Conservation (phyloP, 352 stramenopile genomes). For the Phytophthora sp. region DNA sequence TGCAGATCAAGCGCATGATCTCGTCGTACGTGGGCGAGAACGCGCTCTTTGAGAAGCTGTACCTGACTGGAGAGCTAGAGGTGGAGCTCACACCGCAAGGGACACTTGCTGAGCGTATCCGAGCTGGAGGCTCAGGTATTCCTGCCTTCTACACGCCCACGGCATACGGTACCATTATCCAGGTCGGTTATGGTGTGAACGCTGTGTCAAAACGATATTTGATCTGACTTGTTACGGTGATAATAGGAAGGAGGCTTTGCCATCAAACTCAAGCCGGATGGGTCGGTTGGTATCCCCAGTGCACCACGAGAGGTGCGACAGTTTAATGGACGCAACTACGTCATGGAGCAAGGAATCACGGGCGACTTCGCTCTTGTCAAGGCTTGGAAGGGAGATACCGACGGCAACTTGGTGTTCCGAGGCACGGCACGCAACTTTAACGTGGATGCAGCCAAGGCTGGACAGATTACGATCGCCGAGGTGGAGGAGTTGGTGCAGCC, state of each 20-base stretch:
- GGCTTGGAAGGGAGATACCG: constrained; percentile 95
- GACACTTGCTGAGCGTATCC: constrained; percentile 93
- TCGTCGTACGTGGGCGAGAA: constrained; percentile 98
- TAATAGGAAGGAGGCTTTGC: constrained; percentile 75
- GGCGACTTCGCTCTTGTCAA: constrained; percentile 96
- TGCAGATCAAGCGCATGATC: constrained; percentile 96
- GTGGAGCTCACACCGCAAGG: constrained; percentile 98
- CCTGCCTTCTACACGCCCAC: constrained; percentile 97
- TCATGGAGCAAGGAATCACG: constrained; percentile 96
- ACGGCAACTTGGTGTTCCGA: constrained; percentile 96
- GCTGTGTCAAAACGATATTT: background rate
- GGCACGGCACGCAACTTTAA: constrained; percentile 97
- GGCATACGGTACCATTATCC: constrained; percentile 92
- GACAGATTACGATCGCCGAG: constrained; percentile 93
- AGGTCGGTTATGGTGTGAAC: constrained; percentile 36
- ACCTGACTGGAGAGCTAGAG: constrained; percentile 92
- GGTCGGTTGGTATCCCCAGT: constrained; percentile 73
- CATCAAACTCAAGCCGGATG: constrained; percentile 78
- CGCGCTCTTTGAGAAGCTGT: constrained; percentile 93
- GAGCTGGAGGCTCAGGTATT: constrained; percentile 93
- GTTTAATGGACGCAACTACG: constrained; percentile 92
- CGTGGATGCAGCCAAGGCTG: constrained; percentile 94
- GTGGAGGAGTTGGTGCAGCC: constrained; percentile 95
- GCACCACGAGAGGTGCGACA: constrained; percentile 67
- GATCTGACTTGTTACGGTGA: background rate